Evolutionary conservation across 2,329 filamentous ascomycete species (phyloP).

Genomic region (Curvularia sp.): DNA sequence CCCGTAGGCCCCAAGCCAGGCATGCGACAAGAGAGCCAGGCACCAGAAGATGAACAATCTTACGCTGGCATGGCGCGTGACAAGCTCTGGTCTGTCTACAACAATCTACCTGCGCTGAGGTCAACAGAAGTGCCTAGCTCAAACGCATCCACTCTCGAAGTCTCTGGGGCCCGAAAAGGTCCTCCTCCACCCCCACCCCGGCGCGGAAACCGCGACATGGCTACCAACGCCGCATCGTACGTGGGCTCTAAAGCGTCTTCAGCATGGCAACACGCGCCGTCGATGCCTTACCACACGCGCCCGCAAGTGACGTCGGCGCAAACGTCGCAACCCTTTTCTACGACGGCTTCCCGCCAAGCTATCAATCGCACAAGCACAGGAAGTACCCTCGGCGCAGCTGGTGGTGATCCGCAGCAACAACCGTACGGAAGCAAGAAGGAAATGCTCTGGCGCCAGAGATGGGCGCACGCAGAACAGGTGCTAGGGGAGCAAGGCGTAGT

Average conservation of each 20-base stretch:
- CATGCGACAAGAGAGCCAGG: constrained; percentile 27
- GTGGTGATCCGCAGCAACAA: neutral
- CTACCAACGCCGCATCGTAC: constrained; percentile 48
- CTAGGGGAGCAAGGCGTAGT: constrained; percentile 71
- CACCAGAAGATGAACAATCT: constrained; percentile 34
- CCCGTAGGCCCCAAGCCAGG: constrained; percentile 35
- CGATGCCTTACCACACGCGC: constrained; percentile 38
- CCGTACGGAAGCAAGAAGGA: constrained; percentile 68
- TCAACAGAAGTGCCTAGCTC: constrained; percentile 28
- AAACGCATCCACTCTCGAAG: constrained; percentile 20
- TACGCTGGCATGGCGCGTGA: constrained; percentile 50
- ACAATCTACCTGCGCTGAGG: constrained; percentile 46
- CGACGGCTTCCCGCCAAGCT: constrained; percentile 27
- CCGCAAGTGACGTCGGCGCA: constrained; percentile 27
- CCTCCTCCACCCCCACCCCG: constrained; percentile 50
- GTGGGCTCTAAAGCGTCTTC: constrained; percentile 47
- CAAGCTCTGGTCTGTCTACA: constrained; percentile 51
- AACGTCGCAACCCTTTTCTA: constrained; percentile 39
- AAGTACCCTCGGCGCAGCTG: constrained; percentile 33
- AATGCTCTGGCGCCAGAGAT: constrained; percentile 73
- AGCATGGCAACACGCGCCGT: constrained; percentile 46
- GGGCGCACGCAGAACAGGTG: constrained; percentile 68
- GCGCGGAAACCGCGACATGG: constrained; percentile 47
- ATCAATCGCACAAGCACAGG: constrained; percentile 37
- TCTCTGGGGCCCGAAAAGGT: constrained; percentile 21